These are phyloP conservation scores for Pyrenochaeta sp. DNA, from an alignment of 2,329 filamentous ascomycete genomes.

Conservation along the genomic window DNA sequence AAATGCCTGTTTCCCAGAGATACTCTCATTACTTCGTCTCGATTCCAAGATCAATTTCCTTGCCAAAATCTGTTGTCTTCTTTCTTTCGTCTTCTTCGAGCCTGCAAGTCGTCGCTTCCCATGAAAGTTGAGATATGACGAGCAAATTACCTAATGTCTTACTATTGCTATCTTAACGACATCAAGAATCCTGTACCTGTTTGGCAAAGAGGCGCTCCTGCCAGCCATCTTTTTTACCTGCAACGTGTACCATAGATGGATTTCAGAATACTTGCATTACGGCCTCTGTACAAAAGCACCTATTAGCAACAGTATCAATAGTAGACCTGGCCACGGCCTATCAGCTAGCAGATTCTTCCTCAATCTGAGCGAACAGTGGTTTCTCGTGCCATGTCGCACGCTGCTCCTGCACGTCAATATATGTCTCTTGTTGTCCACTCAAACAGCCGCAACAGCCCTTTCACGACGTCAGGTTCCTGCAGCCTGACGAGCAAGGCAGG, in stretches of 20 bases:
- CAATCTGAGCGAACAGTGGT: constrained; percentile 16
- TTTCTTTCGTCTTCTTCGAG: constrained; percentile 19
- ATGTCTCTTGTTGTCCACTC: constrained; percentile 32
- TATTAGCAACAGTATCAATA: constrained; percentile 46
- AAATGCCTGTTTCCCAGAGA: constrained; percentile 18
- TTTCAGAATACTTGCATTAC: constrained; percentile 35
- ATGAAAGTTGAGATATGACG: constrained; percentile 43
- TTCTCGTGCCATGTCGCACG: constrained; percentile 34
- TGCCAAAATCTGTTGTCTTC: constrained; percentile 26
- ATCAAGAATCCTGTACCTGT: constrained; percentile 27
- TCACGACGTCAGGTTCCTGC: constrained; percentile 35
- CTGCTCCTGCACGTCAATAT: constrained; percentile 37
- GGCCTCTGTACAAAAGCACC: constrained; percentile 51
- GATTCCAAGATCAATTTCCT: constrained; percentile 10
- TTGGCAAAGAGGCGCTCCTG: constrained; percentile 11
- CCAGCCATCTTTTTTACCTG: constrained; percentile 20
- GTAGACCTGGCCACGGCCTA: constrained; percentile 31
- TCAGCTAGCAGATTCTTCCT: constrained; percentile 18
- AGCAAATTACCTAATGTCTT: constrained; percentile 49
- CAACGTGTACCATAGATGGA: constrained; percentile 47
- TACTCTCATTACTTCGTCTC: constrained; percentile 24
- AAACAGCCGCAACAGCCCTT: constrained; percentile 23
- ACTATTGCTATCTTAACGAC: constrained; percentile 46
- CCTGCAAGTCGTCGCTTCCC: constrained; percentile 37
- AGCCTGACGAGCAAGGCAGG: constrained; percentile 32